Evolutionary conservation across 2,329 filamentous ascomycete species (phyloP).

Genomic region (Botrytis deweyae): DNA sequence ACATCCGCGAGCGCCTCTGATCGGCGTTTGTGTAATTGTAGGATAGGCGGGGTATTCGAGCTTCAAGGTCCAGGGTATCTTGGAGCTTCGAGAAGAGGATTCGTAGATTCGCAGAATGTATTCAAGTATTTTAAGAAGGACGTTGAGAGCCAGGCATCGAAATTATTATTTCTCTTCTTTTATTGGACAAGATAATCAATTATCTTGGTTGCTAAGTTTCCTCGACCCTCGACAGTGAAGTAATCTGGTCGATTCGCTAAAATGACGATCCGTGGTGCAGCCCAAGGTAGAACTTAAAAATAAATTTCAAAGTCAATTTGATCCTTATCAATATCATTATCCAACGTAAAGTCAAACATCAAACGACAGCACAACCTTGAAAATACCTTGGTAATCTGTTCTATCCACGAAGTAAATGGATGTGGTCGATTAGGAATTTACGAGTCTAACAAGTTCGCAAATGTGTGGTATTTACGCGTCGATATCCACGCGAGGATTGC

Average conservation of each 20-base stretch:
- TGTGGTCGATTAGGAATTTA: neutral
- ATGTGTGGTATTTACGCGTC: constrained; percentile 62
- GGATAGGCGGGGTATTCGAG: constrained; percentile 37
- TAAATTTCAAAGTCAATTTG: constrained; percentile 9
- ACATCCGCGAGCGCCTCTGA: constrained; percentile 35
- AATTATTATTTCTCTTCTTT: neutral
- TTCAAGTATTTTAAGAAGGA: neutral
- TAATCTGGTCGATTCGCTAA: constrained; percentile 22
- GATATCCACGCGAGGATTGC: constrained; percentile 43
- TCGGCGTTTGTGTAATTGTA: constrained; percentile 29
- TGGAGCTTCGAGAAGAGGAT: constrained; percentile 4
- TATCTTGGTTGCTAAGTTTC: constrained; percentile 6
- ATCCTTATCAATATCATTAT: neutral
- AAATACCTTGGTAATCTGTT: neutral
- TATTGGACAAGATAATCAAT: neutral
- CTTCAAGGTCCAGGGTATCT: constrained; percentile 18
- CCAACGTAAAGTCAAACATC: neutral
- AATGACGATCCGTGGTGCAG: constrained; percentile 14
- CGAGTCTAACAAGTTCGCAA: neutral
- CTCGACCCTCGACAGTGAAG: constrained; percentile 6
- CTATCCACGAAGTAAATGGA: constrained; percentile 1
- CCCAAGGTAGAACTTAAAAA: constrained; percentile 2
- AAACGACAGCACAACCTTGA: constrained; percentile 10
- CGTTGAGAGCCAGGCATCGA: neutral
- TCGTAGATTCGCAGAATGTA: neutral